A percentile compares a stretch with the other conserved stretches of the same genome.
Evolutionary conservation across 1,284 basidiomycete species (phyloP).

Genomic region (Ganoderma lingzhi): DNA sequence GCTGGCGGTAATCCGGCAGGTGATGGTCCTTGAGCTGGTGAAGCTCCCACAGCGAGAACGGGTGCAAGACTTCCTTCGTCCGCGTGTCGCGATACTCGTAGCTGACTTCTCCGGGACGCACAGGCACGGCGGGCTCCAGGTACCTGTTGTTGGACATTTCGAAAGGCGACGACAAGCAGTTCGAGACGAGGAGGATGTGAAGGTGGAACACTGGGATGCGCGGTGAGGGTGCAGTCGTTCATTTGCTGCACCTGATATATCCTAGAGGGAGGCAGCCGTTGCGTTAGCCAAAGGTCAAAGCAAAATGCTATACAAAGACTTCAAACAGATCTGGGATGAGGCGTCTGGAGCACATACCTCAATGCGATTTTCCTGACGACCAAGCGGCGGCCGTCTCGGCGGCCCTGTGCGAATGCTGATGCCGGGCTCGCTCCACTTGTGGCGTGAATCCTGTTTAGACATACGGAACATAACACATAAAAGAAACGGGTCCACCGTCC

Average conservation of each 20-base stretch:
- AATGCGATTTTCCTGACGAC: no score
- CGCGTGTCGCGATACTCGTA: background rate
- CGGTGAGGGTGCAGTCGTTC: background rate
- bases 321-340: no score
- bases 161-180: background rate
- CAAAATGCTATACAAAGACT: background rate
- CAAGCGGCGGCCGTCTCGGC: no score
- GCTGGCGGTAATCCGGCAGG: background rate
- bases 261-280: background rate
- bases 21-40: slow-evolving; percentile 2
- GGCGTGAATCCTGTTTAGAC: no score
- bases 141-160: background rate
- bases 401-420: no score
- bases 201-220: background rate
- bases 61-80: background rate
- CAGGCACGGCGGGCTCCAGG: background rate
- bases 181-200: background rate
- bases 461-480: no score
- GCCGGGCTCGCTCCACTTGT: no score
- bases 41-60: background rate
- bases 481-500: no score
- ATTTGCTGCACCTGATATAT: background rate
- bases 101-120: background rate
- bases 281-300: background rate
- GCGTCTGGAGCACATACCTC: background rate